Evolutionary conservation across 2,329 filamentous ascomycete species (phyloP).

Genomic region (Penicillium vulpinum): DNA sequence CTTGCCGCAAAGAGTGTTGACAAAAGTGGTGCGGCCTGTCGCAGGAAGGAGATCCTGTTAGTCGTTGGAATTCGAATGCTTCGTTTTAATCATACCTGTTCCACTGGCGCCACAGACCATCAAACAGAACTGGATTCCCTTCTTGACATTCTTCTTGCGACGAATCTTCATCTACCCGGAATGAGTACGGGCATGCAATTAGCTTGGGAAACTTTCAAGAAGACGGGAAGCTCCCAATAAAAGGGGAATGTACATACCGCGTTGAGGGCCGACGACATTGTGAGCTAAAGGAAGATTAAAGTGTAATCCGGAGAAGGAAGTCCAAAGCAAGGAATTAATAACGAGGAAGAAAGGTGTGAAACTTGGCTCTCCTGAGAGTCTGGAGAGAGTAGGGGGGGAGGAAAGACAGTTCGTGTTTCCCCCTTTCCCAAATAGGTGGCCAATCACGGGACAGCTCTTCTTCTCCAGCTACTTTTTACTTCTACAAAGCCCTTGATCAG

Average conservation of each 20-base stretch:
- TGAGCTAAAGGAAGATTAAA: constrained; percentile 34
- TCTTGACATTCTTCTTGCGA: constrained; percentile 99
- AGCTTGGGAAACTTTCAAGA: constrained; percentile 21
- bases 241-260: constrained; percentile 48
- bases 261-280: constrained; percentile 56
- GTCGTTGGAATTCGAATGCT: neutral
- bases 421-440: constrained; percentile 28
- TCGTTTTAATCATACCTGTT: constrained; percentile 65
- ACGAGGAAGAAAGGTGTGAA: constrained; percentile 23
- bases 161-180: constrained; percentile 81
- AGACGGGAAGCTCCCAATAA: constrained; percentile 20
- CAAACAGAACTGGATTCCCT: constrained; percentile 99
- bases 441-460: constrained; percentile 26
- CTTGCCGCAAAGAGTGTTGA: constrained; percentile 98
- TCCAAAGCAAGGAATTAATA: constrained; percentile 21
- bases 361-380: constrained; percentile 30
- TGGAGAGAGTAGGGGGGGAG: constrained; percentile 24
- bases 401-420: constrained; percentile 33
- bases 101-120: constrained; percentile 99
- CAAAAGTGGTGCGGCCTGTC: constrained; percentile 92
- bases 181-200: constrained; percentile 20
- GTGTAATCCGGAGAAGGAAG: constrained; percentile 17
- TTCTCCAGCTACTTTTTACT: constrained; percentile 21
- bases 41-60: constrained; percentile 8
- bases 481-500: constrained; percentile 2